Evolutionary conservation across 2,329 filamentous ascomycete species (phyloP), one percentile per base, ranked within the genome.

Genomic region (Sarocladiaceae sp.): DNA sequence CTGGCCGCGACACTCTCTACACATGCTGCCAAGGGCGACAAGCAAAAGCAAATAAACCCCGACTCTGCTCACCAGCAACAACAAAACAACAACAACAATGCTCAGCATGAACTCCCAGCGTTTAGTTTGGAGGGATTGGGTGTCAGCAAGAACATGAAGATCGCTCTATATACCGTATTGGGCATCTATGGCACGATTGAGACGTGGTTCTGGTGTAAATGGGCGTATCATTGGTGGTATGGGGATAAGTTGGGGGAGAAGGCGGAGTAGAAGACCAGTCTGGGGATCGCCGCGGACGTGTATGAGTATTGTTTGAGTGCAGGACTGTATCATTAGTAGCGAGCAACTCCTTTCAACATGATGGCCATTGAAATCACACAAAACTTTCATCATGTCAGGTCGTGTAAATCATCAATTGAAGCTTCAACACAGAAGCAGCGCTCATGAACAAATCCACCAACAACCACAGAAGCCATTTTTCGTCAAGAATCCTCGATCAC

Each of bases 391-490:
- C n/a, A n/a, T n/a, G n/a, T n/a, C n/a, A n/a, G n/a, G n/a, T n/a
- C n/a, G n/a, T n/a, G n/a, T n/a, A n/a, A n/a, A n/a, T n/a, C n/a
- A n/a, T n/a, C n/a, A n/a, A n/a, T n/a, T n/a, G n/a, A n/a, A n/a
- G n/a, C n/a, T n/a, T n/a, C n/a, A n/a, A n/a, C n/a, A n/a, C n/a
- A n/a, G n/a, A n/a, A 37, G 35, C 35, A 37, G 18, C 35, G 35
- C 35, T 28, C 31, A 49, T 28, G 25, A 23, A 42, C 8, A 8
- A 10, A n/a, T 37, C 7, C 35, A 17, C 7, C 40, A 28, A 22
- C 20, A 26, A 25, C 56, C 61, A 71, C 46, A 71, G 58, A 57
- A 79, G 79, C 77, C 78, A 81, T 3, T 78, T 66, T 55, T 79
- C 80, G 25, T 78, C 71, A 3, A n/a, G n/a, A n/a, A n/a, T n/a